These are phyloP conservation scores for Pythium coloratum DNA, from an alignment of 352 stramenopile genomes.

Conservation along the genomic window DNA sequence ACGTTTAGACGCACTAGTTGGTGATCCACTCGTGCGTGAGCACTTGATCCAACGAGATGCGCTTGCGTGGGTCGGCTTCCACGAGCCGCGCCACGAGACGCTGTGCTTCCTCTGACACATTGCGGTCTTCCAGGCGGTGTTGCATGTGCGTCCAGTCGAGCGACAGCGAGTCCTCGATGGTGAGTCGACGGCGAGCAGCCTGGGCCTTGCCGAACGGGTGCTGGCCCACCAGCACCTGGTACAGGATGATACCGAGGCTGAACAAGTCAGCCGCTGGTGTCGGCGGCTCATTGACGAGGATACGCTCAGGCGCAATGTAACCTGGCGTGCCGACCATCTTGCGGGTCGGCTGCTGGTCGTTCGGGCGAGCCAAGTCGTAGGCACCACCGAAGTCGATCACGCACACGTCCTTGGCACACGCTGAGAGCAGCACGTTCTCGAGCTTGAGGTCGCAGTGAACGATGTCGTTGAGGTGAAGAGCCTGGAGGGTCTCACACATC, in stretches of 20 bases:
- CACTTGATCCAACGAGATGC: conserved; percentile 41
- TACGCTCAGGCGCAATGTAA: conserved; percentile 60
- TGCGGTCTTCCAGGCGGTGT: conserved; percentile 26
- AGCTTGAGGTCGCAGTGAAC: conserved; percentile 98
- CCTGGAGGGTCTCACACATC: conserved; percentile 84
- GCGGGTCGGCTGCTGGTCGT: not conserved
- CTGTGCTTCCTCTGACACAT: conserved; percentile 34
- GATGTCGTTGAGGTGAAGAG: conserved; percentile 90
- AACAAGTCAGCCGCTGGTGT: conserved; percentile 55
- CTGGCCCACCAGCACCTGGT: conserved; percentile 55
- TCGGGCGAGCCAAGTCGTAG: conserved; percentile 30
- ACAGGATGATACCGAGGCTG: conserved; percentile 59
- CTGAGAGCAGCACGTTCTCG: conserved; percentile 90
- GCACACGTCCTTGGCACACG: conserved; percentile 28
- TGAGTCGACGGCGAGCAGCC: conserved; percentile 30
- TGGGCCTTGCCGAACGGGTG: conserved; percentile 46
- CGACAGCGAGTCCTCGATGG: conserved; percentile 41
- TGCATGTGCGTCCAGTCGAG: conserved; percentile 48
- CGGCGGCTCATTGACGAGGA: conserved; percentile 35
- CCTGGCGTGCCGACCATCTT: conserved; percentile 63
- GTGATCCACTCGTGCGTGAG: conserved; percentile 32
- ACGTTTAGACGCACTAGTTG: conserved; percentile 11
- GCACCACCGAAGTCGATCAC: conserved; percentile 71
- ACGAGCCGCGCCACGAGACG: conserved; percentile 48
- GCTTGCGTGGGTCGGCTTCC: conserved; percentile 29